These are phyloP conservation scores for Dryas integrifolia DNA, from an alignment of 331 rosid genomes.

Conservation along the genomic window DNA sequence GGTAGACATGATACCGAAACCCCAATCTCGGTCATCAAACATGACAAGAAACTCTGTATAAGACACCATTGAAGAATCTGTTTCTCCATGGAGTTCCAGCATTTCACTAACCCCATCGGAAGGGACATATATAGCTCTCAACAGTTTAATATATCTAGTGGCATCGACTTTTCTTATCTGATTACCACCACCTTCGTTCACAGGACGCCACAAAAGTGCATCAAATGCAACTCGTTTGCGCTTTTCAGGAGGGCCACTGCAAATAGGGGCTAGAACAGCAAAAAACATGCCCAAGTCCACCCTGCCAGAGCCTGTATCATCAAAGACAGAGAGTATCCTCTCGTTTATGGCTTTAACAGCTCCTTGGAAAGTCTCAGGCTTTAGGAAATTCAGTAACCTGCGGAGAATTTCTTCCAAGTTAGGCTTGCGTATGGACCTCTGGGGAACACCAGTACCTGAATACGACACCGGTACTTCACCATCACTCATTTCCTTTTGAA, in stretches of 20 bases:
- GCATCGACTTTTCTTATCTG: slow-evolving; percentile 44
- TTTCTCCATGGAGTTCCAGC: slow-evolving; percentile 42
- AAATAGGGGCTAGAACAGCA: slow-evolving; percentile 50
- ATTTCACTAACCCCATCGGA: slow-evolving; percentile 35
- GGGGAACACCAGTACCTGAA: slow-evolving; percentile 50
- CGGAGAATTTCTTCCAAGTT: slow-evolving; percentile 53
- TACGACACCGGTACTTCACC: slow-evolving; percentile 46
- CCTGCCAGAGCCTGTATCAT: slow-evolving; percentile 43
- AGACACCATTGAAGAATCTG: slow-evolving; percentile 37
- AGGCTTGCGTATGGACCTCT: slow-evolving; percentile 54
- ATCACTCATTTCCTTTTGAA: slow-evolving; percentile 47
- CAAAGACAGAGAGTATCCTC: slow-evolving; percentile 46
- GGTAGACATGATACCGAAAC: slow-evolving; percentile 52
- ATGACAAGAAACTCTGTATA: slow-evolving; percentile 42
- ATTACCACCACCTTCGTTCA: slow-evolving; percentile 44
- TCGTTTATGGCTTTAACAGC: slow-evolving; percentile 51
- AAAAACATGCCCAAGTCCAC: slow-evolving; percentile 56
- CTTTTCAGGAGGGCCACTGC: slow-evolving; percentile 44
- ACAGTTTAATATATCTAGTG: slow-evolving; percentile 28
- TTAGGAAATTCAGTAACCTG: slow-evolving; percentile 41
- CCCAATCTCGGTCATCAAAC: slow-evolving; percentile 51
- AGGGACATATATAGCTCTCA: slow-evolving; percentile 45
- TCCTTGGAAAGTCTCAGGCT: slow-evolving; percentile 55
- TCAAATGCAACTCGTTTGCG: slow-evolving; percentile 46
- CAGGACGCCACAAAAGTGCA: slow-evolving; percentile 51